Percentiles rank a stretch among this genome's conserved stretches.
Evolutionary conservation across 148 eudicot species (phyloP).

Genomic region (Hydrangea macrophylla): DNA sequence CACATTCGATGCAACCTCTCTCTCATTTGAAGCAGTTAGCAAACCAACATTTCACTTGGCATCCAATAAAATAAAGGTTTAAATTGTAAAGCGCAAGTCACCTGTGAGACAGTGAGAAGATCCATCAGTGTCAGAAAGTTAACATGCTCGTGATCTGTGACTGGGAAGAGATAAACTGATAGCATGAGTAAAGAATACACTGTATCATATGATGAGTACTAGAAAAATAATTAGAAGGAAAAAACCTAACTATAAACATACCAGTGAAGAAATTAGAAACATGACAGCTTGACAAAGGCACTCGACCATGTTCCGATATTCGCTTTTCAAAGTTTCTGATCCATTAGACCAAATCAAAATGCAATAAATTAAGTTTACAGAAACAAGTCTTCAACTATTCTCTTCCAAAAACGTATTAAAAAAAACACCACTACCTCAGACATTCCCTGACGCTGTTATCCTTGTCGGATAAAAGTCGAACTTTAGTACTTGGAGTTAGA

Average conservation of each 20-base stretch:
- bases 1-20: not conserved
- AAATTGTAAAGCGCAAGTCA: not conserved
- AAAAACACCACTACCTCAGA: conserved; percentile 4
- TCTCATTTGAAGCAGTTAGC: not conserved
- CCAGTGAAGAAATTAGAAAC: conserved; percentile 9
- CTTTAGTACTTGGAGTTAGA: not conserved
- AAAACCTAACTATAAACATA: not conserved
- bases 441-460: conserved; percentile 2
- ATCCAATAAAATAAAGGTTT: not conserved
- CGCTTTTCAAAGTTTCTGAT: conserved; percentile 2
- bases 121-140: conserved; percentile 13
- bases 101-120: conserved; percentile 7
- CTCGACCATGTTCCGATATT: not conserved
- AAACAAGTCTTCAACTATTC: conserved; percentile 1
- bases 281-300: conserved; percentile 11
- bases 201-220: too few species aligned
- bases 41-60: not conserved
- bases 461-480: conserved; percentile 12
- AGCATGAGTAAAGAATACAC: not conserved
- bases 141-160: conserved; percentile 2
- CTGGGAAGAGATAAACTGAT: not conserved
- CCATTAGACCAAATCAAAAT: not conserved
- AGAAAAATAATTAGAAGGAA: not conserved
- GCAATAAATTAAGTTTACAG: too few species aligned
- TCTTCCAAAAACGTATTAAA: too few species aligned